These are phyloP conservation scores for Fusarium ramigenum DNA, from an alignment of 2,329 filamentous ascomycete genomes.

Conservation along the genomic window DNA sequence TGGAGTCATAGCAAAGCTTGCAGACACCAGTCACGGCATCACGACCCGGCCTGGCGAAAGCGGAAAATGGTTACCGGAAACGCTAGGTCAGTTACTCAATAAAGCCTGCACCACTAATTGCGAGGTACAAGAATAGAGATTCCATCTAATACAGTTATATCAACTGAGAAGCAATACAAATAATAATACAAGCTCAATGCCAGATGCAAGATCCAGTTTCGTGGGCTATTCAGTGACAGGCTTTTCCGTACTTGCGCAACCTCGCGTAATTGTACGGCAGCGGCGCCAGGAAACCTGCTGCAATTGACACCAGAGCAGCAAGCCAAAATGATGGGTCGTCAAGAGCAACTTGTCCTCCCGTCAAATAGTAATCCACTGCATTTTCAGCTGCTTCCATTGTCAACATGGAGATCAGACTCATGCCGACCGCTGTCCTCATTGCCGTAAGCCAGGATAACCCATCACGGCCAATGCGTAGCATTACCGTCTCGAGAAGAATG, in stretches of 20 bases:
- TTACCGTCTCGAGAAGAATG: constrained; percentile 60
- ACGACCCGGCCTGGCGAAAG: not conserved
- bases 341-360: constrained; percentile 59
- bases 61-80: not conserved
- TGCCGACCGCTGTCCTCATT: constrained; percentile 62
- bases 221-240: constrained; percentile 51
- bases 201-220: not conserved
- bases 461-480: constrained; percentile 60
- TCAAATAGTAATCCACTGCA: constrained; percentile 63
- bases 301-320: constrained; percentile 56
- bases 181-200: not conserved
- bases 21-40: not conserved
- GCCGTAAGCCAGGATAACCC: constrained; percentile 57
- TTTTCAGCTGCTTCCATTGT: constrained; percentile 67
- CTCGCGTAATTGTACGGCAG: constrained; percentile 64
- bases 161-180: rapidly evolving
- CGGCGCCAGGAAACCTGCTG: constrained; percentile 58
- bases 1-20: not conserved
- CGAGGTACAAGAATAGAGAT: no score
- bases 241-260: constrained; percentile 58
- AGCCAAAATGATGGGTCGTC: constrained; percentile 61
- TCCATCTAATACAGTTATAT: rapidly evolving
- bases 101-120: rapidly evolving
- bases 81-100: not conserved
- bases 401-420: constrained; percentile 68